Conservation (phyloP, 2,329 filamentous ascomycete species). For the Phialocephala sp. region DNA sequence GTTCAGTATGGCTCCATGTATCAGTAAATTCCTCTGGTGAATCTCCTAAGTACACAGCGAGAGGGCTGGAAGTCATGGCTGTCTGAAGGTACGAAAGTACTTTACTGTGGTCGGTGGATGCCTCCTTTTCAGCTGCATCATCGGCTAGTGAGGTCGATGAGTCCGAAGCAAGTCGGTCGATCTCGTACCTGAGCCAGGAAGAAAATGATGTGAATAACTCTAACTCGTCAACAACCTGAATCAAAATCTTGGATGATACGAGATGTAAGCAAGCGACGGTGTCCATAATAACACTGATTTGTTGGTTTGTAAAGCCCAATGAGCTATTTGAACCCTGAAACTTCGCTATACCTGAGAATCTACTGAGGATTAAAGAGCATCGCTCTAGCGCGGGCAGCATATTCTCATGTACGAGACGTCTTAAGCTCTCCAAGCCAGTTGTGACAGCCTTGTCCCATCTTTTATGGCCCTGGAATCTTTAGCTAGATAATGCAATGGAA, state of each 20-base stretch:
- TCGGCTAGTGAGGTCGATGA: slow-evolving; percentile 62
- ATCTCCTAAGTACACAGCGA: slow-evolving; percentile 65
- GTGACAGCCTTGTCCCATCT: slow-evolving; percentile 90
- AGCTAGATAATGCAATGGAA: slow-evolving; percentile 16
- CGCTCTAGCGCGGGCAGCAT: slow-evolving; percentile 88
- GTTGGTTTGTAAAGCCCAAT: slow-evolving; percentile 68
- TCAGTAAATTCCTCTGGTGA: slow-evolving; percentile 56
- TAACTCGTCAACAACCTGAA: slow-evolving; percentile 76
- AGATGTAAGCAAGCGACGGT: slow-evolving; percentile 77
- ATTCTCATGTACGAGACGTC: slow-evolving; percentile 82
- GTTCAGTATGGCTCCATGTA: slow-evolving; percentile 51
- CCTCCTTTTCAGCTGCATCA: slow-evolving; percentile 79
- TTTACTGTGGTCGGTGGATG: slow-evolving; percentile 73
- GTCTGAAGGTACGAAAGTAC: slow-evolving; percentile 80
- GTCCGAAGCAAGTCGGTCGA: slow-evolving; percentile 75
- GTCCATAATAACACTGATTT: slow-evolving; percentile 71
- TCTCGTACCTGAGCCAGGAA: slow-evolving; percentile 81
- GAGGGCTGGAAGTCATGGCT: slow-evolving; percentile 68
- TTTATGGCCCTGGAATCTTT: slow-evolving; percentile 74
- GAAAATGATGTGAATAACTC: slow-evolving; percentile 80
- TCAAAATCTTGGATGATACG: slow-evolving; percentile 74
- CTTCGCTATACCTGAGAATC: slow-evolving; percentile 81
- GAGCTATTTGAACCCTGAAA: slow-evolving; percentile 73
- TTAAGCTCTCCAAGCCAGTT: slow-evolving; percentile 77
- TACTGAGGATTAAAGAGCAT: slow-evolving; percentile 78